Evolutionary conservation across 306 rosid species (phyloP).

Genomic region (Cucumis sativus): DNA sequence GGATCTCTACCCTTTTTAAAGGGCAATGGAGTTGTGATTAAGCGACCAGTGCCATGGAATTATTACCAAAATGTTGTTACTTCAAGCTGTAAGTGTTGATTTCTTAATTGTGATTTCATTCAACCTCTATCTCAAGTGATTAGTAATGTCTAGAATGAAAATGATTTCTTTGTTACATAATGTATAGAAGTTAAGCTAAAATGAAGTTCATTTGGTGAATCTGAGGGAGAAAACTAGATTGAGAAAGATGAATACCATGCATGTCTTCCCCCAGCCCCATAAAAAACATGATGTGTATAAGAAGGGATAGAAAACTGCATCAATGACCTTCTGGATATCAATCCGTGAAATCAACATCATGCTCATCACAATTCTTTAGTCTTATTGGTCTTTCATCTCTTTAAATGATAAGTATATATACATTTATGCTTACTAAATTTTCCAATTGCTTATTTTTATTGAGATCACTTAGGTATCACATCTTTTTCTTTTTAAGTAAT

Average conservation of each 20-base stretch:
- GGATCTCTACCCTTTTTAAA: constrained; percentile 64
- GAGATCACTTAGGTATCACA: not conserved
- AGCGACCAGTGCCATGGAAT: constrained; percentile 82
- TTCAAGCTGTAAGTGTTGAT: constrained; percentile 69
- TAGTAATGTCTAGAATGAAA: not conserved
- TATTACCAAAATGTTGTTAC: constrained; percentile 97
- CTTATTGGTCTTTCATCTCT: not conserved
- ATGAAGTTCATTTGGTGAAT: not conserved
- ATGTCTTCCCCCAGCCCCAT: no score
- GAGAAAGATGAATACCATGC: not conserved
- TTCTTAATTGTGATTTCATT: not conserved
- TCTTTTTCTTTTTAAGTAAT: not conserved
- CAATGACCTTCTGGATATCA: not conserved
- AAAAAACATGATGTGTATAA: no score
- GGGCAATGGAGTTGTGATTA: constrained; percentile 43
- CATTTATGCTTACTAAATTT: not conserved
- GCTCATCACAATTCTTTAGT: not conserved
- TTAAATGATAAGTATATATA: not conserved
- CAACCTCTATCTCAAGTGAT: not conserved
- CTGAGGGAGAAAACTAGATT: not conserved
- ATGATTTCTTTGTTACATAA: not conserved
- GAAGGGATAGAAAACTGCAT: not conserved
- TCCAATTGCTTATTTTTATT: not conserved
- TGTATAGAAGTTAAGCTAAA: not conserved
- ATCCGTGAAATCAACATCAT: not conserved